Evolutionary conservation across 257 asterid species (phyloP).

Genomic region (Ilex aquifolium): DNA sequence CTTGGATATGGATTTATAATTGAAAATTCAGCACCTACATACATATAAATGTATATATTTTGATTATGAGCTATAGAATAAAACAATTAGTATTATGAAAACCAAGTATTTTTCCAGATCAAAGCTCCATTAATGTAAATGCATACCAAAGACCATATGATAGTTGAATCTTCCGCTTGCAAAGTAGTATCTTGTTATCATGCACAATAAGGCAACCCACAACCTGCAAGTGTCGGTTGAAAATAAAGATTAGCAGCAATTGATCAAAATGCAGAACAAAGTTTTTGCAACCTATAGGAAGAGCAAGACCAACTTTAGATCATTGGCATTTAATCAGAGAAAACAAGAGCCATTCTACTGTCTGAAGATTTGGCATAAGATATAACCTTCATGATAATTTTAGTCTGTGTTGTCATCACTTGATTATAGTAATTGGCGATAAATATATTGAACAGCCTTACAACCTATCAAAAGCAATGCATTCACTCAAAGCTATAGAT

Average conservation of each 20-base stretch:
- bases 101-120: neutral
- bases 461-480: no score
- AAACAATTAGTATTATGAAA: neutral
- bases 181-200: conserved; percentile 74
- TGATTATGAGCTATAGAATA: neutral
- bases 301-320: neutral
- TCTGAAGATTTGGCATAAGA: neutral
- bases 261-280: conserved; percentile 52
- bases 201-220: conserved; percentile 97
- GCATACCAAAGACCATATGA: conserved; percentile 91
- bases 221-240: conserved; percentile 33
- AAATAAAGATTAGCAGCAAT: conserved; percentile 21
- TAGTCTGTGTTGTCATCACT: no score
- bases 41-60: neutral
- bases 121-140: conserved; percentile 5
- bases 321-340: neutral
- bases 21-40: no score
- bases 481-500: no score
- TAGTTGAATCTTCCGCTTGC: conserved; percentile 89
- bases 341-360: neutral
- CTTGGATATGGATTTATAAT: no score
- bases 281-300: conserved; percentile 5
- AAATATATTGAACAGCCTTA: no score
- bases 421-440: no score
- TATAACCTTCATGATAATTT: no score